These are phyloP conservation scores for Macrotyloma uniflorum DNA, from an alignment of 306 rosid species.

Conservation along the genomic window DNA sequence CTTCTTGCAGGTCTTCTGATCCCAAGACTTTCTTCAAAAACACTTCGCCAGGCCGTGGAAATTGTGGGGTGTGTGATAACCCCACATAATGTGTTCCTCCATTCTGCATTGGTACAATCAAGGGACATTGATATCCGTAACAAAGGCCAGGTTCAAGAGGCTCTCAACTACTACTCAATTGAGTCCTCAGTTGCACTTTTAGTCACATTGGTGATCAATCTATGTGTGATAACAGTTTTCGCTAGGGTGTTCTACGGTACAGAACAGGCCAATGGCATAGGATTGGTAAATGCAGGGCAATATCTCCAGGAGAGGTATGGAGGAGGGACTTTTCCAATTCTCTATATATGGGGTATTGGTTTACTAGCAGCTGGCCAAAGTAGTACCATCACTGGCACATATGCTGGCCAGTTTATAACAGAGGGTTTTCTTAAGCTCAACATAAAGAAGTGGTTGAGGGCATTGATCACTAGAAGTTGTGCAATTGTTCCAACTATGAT, in stretches of 20 bases:
- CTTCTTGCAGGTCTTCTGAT: slow-evolving; percentile 45
- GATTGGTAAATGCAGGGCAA: slow-evolving; percentile 75
- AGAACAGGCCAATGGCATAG: slow-evolving; percentile 58
- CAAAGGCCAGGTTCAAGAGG: slow-evolving; percentile 64
- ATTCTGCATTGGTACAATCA: slow-evolving; percentile 56
- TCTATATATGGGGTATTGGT: slow-evolving; percentile 79
- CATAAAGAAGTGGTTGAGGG: slow-evolving; percentile 75
- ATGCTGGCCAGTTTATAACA: slow-evolving; percentile 76
- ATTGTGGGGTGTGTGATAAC: slow-evolving; percentile 54
- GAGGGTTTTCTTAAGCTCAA: slow-evolving; percentile 68
- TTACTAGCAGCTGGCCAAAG: slow-evolving; percentile 79
- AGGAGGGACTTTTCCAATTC: slow-evolving; percentile 68
- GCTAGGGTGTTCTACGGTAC: slow-evolving; percentile 69
- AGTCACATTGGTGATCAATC: slow-evolving; percentile 63
- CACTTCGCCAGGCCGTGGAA: slow-evolving; percentile 57
- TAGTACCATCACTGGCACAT: slow-evolving; percentile 67
- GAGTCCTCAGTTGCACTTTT: slow-evolving; percentile 68
- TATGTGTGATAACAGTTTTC: slow-evolving; percentile 65
- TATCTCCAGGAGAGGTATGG: slow-evolving; percentile 68
- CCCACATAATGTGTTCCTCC: slow-evolving; percentile 58
- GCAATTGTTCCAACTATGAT: slow-evolving; percentile 81
- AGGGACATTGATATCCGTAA: slow-evolving; percentile 47
- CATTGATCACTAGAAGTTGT: slow-evolving; percentile 69
- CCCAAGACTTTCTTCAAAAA: slow-evolving; percentile 48
- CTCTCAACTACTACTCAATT: slow-evolving; percentile 71